Percentiles rank a stretch among this genome's conserved stretches.
Conservation (phyloP, 495 filamentous ascomycete species). For the Trichodelitschia bisporula region DNA sequence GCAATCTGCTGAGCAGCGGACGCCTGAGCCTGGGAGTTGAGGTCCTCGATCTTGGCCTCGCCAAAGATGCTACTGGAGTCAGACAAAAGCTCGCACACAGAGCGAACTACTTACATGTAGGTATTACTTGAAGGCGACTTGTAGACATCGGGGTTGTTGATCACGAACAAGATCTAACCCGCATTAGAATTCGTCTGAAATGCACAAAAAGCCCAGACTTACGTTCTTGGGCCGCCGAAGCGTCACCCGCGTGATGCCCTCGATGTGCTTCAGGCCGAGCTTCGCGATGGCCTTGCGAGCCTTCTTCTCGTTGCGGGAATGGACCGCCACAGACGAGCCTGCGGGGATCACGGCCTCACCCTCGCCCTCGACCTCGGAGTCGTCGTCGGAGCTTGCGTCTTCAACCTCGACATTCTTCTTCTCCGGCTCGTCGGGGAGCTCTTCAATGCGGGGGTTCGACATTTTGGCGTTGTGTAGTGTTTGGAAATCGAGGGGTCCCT, state of each 20-base stretch:
- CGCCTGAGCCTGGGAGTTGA: conserved; percentile 91
- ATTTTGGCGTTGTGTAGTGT: too few relatives aligned
- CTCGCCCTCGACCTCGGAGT: conserved; percentile 34
- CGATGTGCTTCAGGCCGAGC: conserved; percentile 85
- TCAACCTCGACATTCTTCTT: conserved; percentile 40
- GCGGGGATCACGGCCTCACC: conserved; percentile 48
- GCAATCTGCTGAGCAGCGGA: conserved; percentile 80
- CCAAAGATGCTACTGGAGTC: conserved; percentile 66
- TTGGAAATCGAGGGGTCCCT: too few relatives aligned
- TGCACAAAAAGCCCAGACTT: conserved; percentile 18
- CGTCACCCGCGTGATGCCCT: conserved; percentile 93
- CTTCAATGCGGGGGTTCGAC: conserved; percentile 94
- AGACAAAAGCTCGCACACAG: neutral
- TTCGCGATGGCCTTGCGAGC: conserved; percentile 96
- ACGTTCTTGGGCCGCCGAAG: conserved; percentile 96
- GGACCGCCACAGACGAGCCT: conserved; percentile 68
- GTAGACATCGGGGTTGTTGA: conserved; percentile 98
- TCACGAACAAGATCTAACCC: conserved; percentile 83
- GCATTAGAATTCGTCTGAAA: conserved; percentile 2
- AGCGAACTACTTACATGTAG: conserved; percentile 56
- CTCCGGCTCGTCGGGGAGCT: conserved; percentile 81
- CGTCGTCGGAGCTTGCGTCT: conserved; percentile 54
- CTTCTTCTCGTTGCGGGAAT: conserved; percentile 99
- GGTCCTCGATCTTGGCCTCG: conserved; percentile 99
- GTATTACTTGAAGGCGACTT: conserved; percentile 96